Percentiles rank a stretch among this genome's conserved stretches.
These are phyloP conservation scores for Carpinus viminea DNA, from an alignment of 306 rosid species.

Conservation along the genomic window DNA sequence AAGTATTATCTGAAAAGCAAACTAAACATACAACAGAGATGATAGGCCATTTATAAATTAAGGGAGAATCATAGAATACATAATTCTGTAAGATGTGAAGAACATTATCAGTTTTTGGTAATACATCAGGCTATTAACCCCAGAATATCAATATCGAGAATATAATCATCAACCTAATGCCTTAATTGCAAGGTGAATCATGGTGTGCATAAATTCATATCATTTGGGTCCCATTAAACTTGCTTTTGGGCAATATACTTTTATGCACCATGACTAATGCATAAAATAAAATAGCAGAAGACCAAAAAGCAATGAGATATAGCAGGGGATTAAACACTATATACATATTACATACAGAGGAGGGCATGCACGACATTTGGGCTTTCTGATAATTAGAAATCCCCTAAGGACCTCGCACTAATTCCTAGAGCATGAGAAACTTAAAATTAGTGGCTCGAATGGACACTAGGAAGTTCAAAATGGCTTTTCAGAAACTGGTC, in stretches of 20 bases:
- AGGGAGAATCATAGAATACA: background rate
- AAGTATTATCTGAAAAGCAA: conserved; percentile 3
- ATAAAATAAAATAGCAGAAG: background rate
- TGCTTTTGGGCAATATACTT: background rate
- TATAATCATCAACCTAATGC: background rate
- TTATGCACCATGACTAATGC: background rate
- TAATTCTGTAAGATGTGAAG: background rate
- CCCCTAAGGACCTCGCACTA: background rate
- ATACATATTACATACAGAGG: background rate
- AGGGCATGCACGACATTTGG: background rate
- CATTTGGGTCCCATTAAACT: background rate
- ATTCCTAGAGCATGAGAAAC: background rate
- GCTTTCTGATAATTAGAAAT: background rate
- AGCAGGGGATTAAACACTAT: background rate
- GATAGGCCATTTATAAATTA: background rate
- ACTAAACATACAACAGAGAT: conserved; percentile 2
- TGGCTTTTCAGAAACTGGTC: background rate
- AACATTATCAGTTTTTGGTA: conserved; percentile 8
- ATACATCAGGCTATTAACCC: conserved; percentile 18
- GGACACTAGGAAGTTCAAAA: background rate
- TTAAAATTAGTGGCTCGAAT: background rate
- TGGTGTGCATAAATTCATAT: background rate
- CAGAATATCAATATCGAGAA: background rate
- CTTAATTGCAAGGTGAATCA: background rate
- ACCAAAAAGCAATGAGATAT: background rate